Evolutionary conservation across 2,329 filamentous ascomycete genomes (phyloP).

Genomic region (Fusarium odoratissimum): DNA sequence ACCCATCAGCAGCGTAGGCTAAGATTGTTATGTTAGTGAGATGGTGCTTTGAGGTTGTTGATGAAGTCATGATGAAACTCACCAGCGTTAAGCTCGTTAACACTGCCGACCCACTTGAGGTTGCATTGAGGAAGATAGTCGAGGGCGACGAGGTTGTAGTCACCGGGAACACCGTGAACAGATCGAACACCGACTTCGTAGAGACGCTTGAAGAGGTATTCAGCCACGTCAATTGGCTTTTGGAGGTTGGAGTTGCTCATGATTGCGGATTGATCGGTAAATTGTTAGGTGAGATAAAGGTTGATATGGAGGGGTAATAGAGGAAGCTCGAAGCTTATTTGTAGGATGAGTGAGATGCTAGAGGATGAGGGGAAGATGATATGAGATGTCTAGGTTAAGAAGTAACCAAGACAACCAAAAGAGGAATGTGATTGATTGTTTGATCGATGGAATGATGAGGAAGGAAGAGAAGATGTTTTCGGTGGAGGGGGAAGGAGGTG

Average conservation of each 20-base stretch:
- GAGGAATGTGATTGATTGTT: slow-evolving; percentile 34
- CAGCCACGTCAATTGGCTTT: slow-evolving; percentile 69
- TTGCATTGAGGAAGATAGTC: slow-evolving; percentile 71
- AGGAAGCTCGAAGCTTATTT: slow-evolving; percentile 24
- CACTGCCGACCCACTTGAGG: slow-evolving; percentile 75
- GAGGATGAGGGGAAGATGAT: background rate
- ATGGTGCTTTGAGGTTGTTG: background rate
- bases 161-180: slow-evolving; percentile 76
- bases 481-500: slow-evolving; percentile 34
- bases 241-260: slow-evolving; percentile 50
- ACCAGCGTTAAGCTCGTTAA: slow-evolving; percentile 80
- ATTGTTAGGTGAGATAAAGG: background rate
- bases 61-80: slow-evolving; percentile 45
- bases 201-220: slow-evolving; percentile 75
- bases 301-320: slow-evolving; percentile 7
- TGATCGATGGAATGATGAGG: slow-evolving; percentile 38
- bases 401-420: slow-evolving; percentile 36
- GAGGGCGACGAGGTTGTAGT: slow-evolving; percentile 77
- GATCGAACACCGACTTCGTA: slow-evolving; percentile 72
- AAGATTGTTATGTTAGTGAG: slow-evolving; percentile 30
- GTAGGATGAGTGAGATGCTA: slow-evolving; percentile 5
- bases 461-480: slow-evolving; percentile 26
- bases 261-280: slow-evolving; percentile 18
- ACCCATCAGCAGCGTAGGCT: slow-evolving; percentile 85
- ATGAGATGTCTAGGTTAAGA: slow-evolving; percentile 23